A percentile compares a stretch with the other conserved stretches of the same genome.
Conservation (phyloP, 164 flowering plant genomes). For the Aristolochia fimbriata region DNA sequence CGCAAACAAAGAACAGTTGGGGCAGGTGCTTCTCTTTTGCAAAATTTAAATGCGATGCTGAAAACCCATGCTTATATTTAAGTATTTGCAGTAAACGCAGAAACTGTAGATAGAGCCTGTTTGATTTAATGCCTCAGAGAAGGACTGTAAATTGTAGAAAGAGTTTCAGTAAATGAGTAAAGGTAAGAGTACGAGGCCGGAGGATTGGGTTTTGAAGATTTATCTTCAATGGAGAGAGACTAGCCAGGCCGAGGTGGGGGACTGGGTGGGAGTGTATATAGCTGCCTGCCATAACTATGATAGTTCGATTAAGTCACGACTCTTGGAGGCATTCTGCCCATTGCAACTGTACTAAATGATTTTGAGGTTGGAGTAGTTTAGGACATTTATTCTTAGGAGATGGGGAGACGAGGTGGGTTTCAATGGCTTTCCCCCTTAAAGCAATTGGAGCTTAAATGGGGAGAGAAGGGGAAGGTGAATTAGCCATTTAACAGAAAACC, state of each 20-base stretch:
- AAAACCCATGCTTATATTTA: too few species aligned
- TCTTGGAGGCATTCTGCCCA: background rate
- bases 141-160: too few species aligned
- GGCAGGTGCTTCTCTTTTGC: too few species aligned
- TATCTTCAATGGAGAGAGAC: background rate
- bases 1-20: too few species aligned
- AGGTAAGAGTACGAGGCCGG: too few species aligned
- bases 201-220: background rate
- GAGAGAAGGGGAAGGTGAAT: slow-evolving; percentile 19
- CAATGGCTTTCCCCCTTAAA: background rate
- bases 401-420: background rate
- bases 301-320: background rate
- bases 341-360: background rate
- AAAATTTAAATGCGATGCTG: too few species aligned
- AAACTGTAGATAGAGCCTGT: too few species aligned
- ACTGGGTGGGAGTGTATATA: too few species aligned
- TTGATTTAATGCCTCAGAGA: too few species aligned
- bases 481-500: slow-evolving; percentile 22
- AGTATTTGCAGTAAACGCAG: too few species aligned
- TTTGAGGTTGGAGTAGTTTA: slow-evolving; percentile 1
- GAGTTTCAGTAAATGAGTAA: too few species aligned
- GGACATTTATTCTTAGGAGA: background rate
- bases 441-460: background rate
- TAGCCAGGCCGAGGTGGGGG: too few species aligned
- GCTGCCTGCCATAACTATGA: background rate